Evolutionary conservation across 1,284 basidiomycete genomes (phyloP), one percentile per base, ranked within the genome.

Genomic region (Naganishia liquefaciens): DNA sequence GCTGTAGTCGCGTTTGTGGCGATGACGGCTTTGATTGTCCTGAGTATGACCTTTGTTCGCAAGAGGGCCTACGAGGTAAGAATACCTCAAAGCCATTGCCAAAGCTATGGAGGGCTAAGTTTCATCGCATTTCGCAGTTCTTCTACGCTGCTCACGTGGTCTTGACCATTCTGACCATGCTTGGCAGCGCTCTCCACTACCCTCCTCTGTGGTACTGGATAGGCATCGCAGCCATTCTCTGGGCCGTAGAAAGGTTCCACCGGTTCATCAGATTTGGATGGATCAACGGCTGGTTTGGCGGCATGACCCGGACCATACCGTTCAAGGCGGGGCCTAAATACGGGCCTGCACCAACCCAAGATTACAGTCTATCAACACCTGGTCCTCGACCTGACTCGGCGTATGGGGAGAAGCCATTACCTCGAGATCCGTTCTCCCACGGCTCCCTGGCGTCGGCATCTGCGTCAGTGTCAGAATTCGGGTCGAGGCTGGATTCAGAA

Each of bases 81-180:
- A 72, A 74, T 70, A 33, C 15, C 37, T 11, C 27, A 47, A 4
- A 15, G 25, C n/a, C 6, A n/a, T 6, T 63, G 5, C 11, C 9
- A 60, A 21, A 7, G 3, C 27, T 42, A 2, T 28, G n/a, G 40
- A 62, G 23, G 61, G 54, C 30, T 9, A 23, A 13, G 39, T 51
- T 11, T 25, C 23, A 15, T 62, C 53, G 9, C 21, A 6, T n/a
- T 7, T 25, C 13, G 11, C 65, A 78, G 76, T 73, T 81, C 25
- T 93, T 93, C 80, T 92, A 89, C 75, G 77, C 84, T 66, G 74
- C 85, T 3, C 91, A 93, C 73, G 74, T 92, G 57, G 72, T 88
- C 47, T 81, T 89, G 25, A 84, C 87, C 21, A 82, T 88, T 21
- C 72, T 83, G n/a, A 86, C 84, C 27, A 80, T 90, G 53, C 77